Evolutionary conservation across 2,329 filamentous ascomycete genomes (phyloP), one percentile per base, ranked within the genome.

Genomic region (Aureobasidium sp.): DNA sequence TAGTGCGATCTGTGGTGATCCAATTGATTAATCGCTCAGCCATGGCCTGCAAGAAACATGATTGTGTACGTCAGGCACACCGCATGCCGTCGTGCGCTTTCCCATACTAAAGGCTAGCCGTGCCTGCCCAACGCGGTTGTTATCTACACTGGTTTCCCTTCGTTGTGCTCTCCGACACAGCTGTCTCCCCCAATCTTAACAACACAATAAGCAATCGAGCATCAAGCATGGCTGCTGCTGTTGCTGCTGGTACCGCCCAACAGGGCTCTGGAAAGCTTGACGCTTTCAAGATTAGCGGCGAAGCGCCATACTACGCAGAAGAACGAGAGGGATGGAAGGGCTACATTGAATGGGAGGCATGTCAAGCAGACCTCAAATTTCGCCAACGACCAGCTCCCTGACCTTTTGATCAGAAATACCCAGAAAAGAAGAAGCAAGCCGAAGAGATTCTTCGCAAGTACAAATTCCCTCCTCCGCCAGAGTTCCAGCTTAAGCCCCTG

Each of bases 341-440:
- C 8, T 89, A 87, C 64, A 77, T 90, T 6, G 86, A 88, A 67
- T 88, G 85, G 86, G 86, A 88, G 58, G 63, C 60, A 15, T 27
- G 60, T 62, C 44, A 11, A 57, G 12, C 9, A 14, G 17, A 17
- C 17, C 22, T n/a, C 33, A 24, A 29, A 2, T 3, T 5, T 17
- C 14, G 4, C 7, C 19, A 24, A 24, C 19, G 11, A 14, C 15
- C 37, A 33, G 17, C 15, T 44, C 22, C 31, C 52, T 54, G 37
- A 54, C 52, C 2, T 19, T 7, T 9, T 3, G 24, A 9, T 17
- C 40, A 64, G 68, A 79, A 83, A 14, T 86, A 88, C 60, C 86
- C 86, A 0, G 84, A 87, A 52, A 89, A 88, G 72, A 87, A 86
- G 67, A 78, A 77, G 29, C 74, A 79, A 49, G 86, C 83, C 0